Base-by-base conservation (phyloP, 345 rosid species). In the Aquilaria malaccensis region DNA sequence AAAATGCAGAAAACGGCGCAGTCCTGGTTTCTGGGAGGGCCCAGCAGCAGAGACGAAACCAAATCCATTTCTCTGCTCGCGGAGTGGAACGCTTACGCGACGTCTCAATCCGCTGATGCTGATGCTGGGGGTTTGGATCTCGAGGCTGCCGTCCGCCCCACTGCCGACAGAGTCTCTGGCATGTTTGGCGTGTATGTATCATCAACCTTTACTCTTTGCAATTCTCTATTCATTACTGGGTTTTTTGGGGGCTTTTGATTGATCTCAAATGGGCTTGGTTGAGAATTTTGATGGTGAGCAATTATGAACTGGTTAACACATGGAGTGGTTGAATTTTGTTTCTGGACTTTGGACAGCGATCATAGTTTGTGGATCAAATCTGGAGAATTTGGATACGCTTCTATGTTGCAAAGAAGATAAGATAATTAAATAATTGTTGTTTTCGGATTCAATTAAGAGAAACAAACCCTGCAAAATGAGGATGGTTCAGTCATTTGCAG, bases 61-160 rank as follows among this genome's bases (percentile, higher is more conserved):
- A 60, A 62, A 45, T 13, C 72, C 10, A 47, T 77, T 12, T 80
- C 85, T 37, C 65, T 80, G 30, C 72, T 80, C n/a, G 81, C 80
- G 1, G 85, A 83, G 63, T 80, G 88, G 85, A 80, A 78, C 62
- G 73, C 81, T 9, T 83, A 83, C 53, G 70, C 85, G 41, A 67
- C 87, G n/a, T 69, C 85, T 11, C 81, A 74, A 52, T 76, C 77
- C 15, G 45, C 77, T 56, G 65, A 61, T 14, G 12, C 64, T 32
- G 32, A 81, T 32, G 57, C 70, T 15, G 65, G 52, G 33, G 76
- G 61, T 0, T 78, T 83, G 58, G 85, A 83, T 76, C 71, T 83
- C 55, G 85, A 80, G 67, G 61, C 88, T 45, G 61, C 88, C 2
- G 79, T 68, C 58, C 76, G 72, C 30, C 64, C 67, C 13, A 70